Base-by-base conservation (phyloP, 2,329 filamentous ascomycete genomes). In the Pseudogymnoascus sp. region DNA sequence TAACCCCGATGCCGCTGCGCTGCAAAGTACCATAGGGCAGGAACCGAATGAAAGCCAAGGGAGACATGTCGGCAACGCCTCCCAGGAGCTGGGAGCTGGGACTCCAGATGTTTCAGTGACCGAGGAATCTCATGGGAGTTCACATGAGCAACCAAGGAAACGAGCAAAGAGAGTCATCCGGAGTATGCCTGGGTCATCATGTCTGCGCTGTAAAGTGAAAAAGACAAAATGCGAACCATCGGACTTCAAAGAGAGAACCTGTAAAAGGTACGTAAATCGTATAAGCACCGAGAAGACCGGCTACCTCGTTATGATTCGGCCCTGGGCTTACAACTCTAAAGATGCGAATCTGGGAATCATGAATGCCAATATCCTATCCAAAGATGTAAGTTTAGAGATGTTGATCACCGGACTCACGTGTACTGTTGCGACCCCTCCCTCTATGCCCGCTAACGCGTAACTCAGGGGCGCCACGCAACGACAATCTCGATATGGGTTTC, bases 141-240 rank as follows among this genome's bases (percentile, higher is more conserved):
- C n/a, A 33, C 28, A 56, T 56, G 50, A 56, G 50, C 50, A 56
- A 26, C 50, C 28, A 56, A 56, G 50, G 50, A 56, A 56, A 33
- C n/a, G 50, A 56, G 28, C 50, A 19, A 56, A 19, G 16, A 33
- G 50, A 33, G 16, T 33, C 14, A n/a, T 53, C 28, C 50, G 28
- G 28, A 56, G 28, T 56, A 22, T 33, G 50, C 28, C 28, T 56
- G 50, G 50, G 11, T 56, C 50, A 14, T 56, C 50, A 56, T 56
- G 50, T 33, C 50, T 33, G 24, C 50, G 50, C 50, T 56, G 50
- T 14, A 56, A 56, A 56, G 50, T 33, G n/a, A 56, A 56, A 33
- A 56, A 56, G 50, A 56, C 50, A 22, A 56, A 56, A 22, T 56
- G 50, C 16, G 50, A 33, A 56, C 50, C 28, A 33, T 56, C 50